A percentile compares a stretch with the other conserved stretches of the same genome.
Conservation (phyloP, 805 yeast species). For the Schwanniomyces occidentalis region DNA sequence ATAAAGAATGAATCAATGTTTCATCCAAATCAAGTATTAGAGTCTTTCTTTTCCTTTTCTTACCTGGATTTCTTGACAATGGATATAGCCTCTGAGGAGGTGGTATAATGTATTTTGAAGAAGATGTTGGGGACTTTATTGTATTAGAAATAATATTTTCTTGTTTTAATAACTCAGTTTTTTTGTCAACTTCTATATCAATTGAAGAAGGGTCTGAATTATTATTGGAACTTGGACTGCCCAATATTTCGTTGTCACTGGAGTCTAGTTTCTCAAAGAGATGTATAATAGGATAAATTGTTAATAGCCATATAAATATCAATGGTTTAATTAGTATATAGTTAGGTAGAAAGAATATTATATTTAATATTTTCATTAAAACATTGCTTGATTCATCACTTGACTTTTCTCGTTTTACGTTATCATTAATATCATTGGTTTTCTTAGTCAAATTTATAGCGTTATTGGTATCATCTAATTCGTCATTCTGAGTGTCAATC, state of each 20-base stretch:
- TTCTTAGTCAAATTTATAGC: neutral
- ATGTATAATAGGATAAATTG: slow-evolving; percentile 55
- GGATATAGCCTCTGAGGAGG: slow-evolving; percentile 48
- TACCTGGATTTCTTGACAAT: slow-evolving; percentile 39
- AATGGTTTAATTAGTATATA: slow-evolving; percentile 54
- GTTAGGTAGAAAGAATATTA: slow-evolving; percentile 47
- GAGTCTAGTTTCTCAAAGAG: slow-evolving; percentile 22
- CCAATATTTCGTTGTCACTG: slow-evolving; percentile 1
- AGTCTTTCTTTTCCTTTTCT: slow-evolving; percentile 52
- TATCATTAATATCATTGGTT: neutral
- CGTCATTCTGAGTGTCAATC: neutral
- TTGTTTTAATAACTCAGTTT: slow-evolving; percentile 40
- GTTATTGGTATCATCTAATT: neutral
- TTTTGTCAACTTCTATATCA: slow-evolving; percentile 22
- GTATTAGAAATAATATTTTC: slow-evolving; percentile 40
- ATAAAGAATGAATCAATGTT: slow-evolving; percentile 87
- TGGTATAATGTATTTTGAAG: slow-evolving; percentile 44
- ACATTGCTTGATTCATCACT: neutral
- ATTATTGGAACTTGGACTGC: no score
- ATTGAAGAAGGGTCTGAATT: no score
- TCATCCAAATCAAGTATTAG: slow-evolving; percentile 90
- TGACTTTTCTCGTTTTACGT: neutral
- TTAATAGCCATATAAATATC: slow-evolving; percentile 46
- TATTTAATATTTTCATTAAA: neutral
- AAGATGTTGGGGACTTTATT: slow-evolving; percentile 42